Evolutionary conservation across 2,329 filamentous ascomycete species (phyloP).

Genomic region (Pseudogymnoascus sp.): DNA sequence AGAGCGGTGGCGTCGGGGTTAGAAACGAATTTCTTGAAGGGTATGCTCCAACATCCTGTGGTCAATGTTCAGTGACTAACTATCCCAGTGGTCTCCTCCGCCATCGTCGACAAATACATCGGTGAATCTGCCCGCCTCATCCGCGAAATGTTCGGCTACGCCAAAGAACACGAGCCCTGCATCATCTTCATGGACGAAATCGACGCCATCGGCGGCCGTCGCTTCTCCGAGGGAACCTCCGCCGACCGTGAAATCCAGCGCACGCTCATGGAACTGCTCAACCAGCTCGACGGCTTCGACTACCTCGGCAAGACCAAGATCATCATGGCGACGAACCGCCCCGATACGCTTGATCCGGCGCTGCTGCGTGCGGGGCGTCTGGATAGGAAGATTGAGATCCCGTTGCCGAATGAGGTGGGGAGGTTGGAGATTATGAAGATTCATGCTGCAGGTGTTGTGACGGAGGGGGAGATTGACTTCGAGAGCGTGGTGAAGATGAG

Average conservation of each 20-base stretch:
- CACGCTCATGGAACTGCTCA: conserved; percentile 96
- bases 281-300: conserved; percentile 97
- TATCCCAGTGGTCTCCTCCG: conserved; percentile 80
- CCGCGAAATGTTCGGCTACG: conserved; percentile 98
- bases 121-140: conserved; percentile 96
- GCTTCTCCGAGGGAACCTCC: conserved; percentile 95
- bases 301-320: conserved; percentile 99
- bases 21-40: conserved; percentile 97
- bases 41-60: conserved; percentile 40
- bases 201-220: conserved; percentile 91
- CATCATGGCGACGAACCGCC: conserved; percentile 98
- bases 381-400: conserved; percentile 97
- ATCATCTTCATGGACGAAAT: conserved; percentile 99
- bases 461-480: conserved; percentile 94
- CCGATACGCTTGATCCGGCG: conserved; percentile 90
- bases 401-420: conserved; percentile 92
- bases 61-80: conserved; percentile 14
- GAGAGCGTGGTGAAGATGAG: conserved; percentile 99
- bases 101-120: conserved; percentile 99
- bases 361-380: conserved; percentile 85
- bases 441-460: conserved; percentile 75
- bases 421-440: conserved; percentile 97
- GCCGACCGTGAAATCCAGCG: conserved; percentile 97
- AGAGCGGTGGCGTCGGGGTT: conserved; percentile 92
- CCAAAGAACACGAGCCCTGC: conserved; percentile 97